Evolutionary conservation across 495 filamentous ascomycete genomes (phyloP).

Genomic region (Xylaria grammica): DNA sequence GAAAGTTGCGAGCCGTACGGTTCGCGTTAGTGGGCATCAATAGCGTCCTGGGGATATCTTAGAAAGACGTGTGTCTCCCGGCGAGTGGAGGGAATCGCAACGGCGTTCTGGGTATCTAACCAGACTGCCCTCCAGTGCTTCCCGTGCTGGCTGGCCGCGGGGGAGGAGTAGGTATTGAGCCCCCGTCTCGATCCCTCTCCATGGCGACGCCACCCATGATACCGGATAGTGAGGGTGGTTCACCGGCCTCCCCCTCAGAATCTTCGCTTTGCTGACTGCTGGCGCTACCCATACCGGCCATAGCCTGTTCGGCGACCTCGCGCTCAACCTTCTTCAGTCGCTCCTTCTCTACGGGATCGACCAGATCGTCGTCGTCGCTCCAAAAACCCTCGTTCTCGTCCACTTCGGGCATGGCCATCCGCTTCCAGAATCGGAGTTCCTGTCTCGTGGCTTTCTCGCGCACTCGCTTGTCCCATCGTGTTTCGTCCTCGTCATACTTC

Average conservation of each 20-base stretch:
- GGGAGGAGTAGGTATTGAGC: slow-evolving; percentile 39
- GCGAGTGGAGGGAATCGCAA: too few relatives aligned
- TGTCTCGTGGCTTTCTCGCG: slow-evolving; percentile 49
- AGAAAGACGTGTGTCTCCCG: background rate
- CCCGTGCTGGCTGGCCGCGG: slow-evolving; percentile 49
- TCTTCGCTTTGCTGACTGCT: slow-evolving; percentile 38
- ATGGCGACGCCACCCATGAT: slow-evolving; percentile 52
- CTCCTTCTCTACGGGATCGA: slow-evolving; percentile 58
- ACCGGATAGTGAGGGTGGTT: slow-evolving; percentile 31
- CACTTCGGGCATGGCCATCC: slow-evolving; percentile 58
- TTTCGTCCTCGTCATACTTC: slow-evolving; percentile 52
- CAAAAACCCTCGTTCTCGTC: slow-evolving; percentile 55
- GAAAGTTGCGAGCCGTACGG: background rate
- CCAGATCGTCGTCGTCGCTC: slow-evolving; percentile 61
- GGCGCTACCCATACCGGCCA: slow-evolving; percentile 34
- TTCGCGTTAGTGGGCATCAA: background rate
- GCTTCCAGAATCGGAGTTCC: slow-evolving; percentile 60
- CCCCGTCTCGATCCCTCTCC: slow-evolving; percentile 45
- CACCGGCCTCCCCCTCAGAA: slow-evolving; percentile 34
- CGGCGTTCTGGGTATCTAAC: slow-evolving; percentile 21
- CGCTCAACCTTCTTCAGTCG: slow-evolving; percentile 46
- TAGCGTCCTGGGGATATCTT: slow-evolving; percentile 3
- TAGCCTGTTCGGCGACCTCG: slow-evolving; percentile 44
- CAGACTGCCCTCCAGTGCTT: slow-evolving; percentile 29
- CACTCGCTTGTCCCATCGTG: slow-evolving; percentile 52